Evolutionary conservation across 306 rosid species (phyloP).

Genomic region (Hylodesmum podocarpum): DNA sequence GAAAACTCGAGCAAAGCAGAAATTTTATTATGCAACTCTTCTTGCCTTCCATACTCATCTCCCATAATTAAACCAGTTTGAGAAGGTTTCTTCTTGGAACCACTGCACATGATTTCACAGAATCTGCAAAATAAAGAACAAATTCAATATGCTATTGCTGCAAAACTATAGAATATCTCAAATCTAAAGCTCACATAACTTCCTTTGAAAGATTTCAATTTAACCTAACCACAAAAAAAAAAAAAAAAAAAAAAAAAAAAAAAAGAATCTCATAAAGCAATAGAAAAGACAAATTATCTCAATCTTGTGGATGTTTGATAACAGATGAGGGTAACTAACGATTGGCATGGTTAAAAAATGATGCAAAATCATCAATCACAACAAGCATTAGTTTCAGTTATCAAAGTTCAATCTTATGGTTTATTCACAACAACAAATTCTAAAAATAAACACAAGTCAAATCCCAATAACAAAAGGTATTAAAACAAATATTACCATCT

Average conservation of each 20-base stretch:
- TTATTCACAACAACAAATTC: conserved; percentile 11
- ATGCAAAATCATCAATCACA: background rate
- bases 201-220: conserved; percentile 19
- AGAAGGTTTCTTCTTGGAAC: conserved; percentile 57
- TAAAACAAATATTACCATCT: conserved; percentile 34
- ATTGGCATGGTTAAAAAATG: background rate
- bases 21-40: conserved; percentile 29
- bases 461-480: background rate
- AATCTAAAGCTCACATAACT: conserved; percentile 12
- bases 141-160: conserved; percentile 14
- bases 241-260: background rate
- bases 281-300: conserved; percentile 13
- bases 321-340: background rate
- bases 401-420: background rate
- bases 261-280: background rate
- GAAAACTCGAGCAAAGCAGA: conserved; percentile 65
- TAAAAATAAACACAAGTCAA: conserved; percentile 24
- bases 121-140: conserved; percentile 29
- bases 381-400: conserved; percentile 7
- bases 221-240: background rate
- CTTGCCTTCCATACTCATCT: conserved; percentile 37
- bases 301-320: background rate
- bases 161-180: background rate
- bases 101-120: conserved; percentile 63
- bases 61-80: conserved; percentile 52